These are phyloP conservation scores for Puccinia triticina DNA, from an alignment of 1,284 basidiomycete genomes.

Conservation along the genomic window DNA sequence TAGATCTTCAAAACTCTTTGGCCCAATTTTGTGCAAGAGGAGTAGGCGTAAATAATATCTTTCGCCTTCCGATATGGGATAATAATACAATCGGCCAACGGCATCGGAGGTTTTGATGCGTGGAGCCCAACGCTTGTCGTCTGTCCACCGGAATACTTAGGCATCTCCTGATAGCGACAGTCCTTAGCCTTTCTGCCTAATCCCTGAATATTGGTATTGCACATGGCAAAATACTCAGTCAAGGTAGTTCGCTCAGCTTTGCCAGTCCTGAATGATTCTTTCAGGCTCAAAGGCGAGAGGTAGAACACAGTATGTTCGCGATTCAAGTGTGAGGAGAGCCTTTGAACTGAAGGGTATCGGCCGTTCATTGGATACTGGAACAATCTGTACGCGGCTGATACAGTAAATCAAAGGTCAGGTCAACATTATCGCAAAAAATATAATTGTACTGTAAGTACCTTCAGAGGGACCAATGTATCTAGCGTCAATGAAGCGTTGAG, in stretches of 20 bases:
- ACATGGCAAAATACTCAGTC: neutral
- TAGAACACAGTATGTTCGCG: neutral
- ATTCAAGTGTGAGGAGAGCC: slow-evolving; percentile 1
- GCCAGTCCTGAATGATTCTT: neutral
- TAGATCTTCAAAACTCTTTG: neutral
- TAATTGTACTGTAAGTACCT: neutral
- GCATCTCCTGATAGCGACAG: slow-evolving; percentile 1
- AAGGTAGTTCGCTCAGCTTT: slow-evolving; percentile 4
- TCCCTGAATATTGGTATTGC: neutral
- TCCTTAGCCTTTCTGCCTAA: neutral
- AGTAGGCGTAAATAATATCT: slow-evolving; percentile 11
- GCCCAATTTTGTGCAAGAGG: neutral
- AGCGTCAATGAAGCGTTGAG: slow-evolving; percentile 60
- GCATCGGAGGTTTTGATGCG: neutral
- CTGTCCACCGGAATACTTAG: neutral
- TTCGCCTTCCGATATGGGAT: neutral
- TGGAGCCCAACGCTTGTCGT: neutral
- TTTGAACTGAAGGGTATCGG: neutral
- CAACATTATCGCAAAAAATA: neutral
- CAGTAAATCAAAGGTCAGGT: too few relatives aligned
- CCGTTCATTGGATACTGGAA: neutral
- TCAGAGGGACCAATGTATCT: slow-evolving; percentile 59
- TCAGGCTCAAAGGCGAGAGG: neutral
- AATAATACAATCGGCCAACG: neutral
- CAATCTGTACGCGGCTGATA: neutral